Conservation (phyloP, 2,329 filamentous ascomycete species). For the Diaporthe velutina region DNA sequence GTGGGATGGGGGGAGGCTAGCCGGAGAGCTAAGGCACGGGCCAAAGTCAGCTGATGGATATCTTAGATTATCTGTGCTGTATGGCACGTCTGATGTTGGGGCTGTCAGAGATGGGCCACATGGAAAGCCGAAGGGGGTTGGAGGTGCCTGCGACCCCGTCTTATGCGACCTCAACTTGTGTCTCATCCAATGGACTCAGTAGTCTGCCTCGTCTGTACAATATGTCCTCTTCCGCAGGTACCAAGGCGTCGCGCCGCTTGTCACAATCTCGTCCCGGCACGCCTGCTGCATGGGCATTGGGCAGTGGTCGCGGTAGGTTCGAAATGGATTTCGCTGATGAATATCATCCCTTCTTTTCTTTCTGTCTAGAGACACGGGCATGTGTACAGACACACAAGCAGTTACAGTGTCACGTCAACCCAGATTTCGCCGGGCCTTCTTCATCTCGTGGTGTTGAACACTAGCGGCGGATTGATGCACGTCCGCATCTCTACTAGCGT, state of each 20-base stretch:
- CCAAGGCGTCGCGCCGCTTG: conserved; percentile 1
- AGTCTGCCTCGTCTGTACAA: neutral
- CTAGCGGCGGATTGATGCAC: conserved; percentile 13
- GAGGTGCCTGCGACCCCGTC: neutral
- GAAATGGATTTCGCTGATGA: neutral
- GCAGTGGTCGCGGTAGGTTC: neutral
- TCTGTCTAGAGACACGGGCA: neutral
- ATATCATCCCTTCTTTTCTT: no score
- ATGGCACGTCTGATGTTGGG: conserved; percentile 12
- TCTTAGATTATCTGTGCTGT: neutral
- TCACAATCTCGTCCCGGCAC: conserved; percentile 1
- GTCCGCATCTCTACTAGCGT: conserved; percentile 4
- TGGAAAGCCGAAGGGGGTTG: neutral
- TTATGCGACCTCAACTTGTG: conserved; percentile 10
- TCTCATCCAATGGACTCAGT: conserved; percentile 10
- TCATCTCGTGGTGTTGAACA: neutral
- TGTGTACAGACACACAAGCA: neutral
- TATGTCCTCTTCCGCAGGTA: neutral
- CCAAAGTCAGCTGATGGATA: conserved; percentile 20
- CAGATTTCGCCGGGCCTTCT: neutral
- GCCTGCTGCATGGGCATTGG: neutral
- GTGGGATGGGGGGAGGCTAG: neutral
- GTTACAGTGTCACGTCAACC: neutral
- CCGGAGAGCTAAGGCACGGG: conserved; percentile 15
- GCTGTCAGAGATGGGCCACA: conserved; percentile 24